A percentile compares a stretch with the other conserved stretches of the same genome.
phyloP scores from a whole-genome alignment of 2,329 filamentous ascomycete species.

The Stachybotrys echinatus region DNA sequence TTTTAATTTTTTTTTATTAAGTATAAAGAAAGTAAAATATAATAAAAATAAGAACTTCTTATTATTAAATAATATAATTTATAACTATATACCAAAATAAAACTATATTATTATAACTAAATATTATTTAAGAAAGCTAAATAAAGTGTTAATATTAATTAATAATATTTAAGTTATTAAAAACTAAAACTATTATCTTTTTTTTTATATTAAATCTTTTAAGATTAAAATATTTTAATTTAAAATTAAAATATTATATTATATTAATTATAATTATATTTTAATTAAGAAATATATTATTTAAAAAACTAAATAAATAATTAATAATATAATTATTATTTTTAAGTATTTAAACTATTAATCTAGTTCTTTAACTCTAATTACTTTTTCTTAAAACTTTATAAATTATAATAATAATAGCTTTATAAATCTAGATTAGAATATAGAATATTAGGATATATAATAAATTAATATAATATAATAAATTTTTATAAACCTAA shows the following conservation, averaged over 20 bases:
- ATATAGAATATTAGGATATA: no score
- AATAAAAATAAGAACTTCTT: slow-evolving; percentile 3
- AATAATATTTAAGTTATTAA: slow-evolving; percentile 19
- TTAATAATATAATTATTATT: slow-evolving; percentile 11
- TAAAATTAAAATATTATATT: slow-evolving; percentile 21
- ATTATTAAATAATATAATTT: slow-evolving; percentile 15
- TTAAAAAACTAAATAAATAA: slow-evolving; percentile 21
- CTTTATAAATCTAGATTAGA: no score
- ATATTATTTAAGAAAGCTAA: slow-evolving; percentile 21
- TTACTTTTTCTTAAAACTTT: no score
- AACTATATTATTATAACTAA: slow-evolving; percentile 25
- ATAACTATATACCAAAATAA: slow-evolving; percentile 20
- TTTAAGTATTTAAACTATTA: no score
- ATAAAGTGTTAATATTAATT: slow-evolving; percentile 21
- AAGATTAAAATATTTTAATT: slow-evolving; percentile 21
- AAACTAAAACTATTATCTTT: slow-evolving; percentile 21
- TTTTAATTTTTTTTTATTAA: not conserved
- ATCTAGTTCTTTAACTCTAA: no score
- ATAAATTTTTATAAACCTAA: no score
- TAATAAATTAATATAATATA: no score
- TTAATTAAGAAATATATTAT: slow-evolving; percentile 25
- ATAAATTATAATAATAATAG: no score
- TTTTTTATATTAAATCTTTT: slow-evolving; percentile 16
- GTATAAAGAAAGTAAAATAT: not conserved
- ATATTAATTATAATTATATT: slow-evolving; percentile 22